Conservation (phyloP, 768 basidiomycete genomes). For the Lentinus tigrinus region DNA sequence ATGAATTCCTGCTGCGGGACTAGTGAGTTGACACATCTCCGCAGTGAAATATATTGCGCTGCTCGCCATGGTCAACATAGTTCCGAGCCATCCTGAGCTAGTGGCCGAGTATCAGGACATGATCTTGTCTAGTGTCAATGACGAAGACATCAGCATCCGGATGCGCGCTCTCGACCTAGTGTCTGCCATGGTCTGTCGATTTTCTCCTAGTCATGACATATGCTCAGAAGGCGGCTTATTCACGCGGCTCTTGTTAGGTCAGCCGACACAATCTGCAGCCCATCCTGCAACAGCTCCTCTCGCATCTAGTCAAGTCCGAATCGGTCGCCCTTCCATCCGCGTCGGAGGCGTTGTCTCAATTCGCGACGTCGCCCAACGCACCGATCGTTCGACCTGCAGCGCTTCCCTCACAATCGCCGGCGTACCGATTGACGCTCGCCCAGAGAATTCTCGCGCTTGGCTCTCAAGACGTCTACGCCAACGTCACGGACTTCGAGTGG, state of each 20-base stretch:
- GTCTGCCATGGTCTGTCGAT: conserved; percentile 76
- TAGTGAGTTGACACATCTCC: conserved; percentile 3
- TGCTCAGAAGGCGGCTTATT: background rate
- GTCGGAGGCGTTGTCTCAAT: conserved; percentile 48
- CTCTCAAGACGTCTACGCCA: conserved; percentile 79
- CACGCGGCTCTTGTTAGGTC: conserved; percentile 49
- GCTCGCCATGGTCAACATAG: conserved; percentile 93
- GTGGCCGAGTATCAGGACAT: conserved; percentile 90
- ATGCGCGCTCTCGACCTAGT: conserved; percentile 94
- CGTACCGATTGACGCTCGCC: conserved; percentile 83
- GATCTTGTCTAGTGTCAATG: conserved; percentile 85
- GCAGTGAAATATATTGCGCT: conserved; percentile 98
- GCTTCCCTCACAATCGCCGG: conserved; percentile 66
- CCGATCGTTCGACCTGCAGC: conserved; percentile 22
- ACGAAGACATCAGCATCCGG: conserved; percentile 92
- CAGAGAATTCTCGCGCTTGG: conserved; percentile 86
- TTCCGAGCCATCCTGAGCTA: conserved; percentile 86
- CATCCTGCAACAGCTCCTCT: conserved; percentile 86
- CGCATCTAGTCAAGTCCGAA: conserved; percentile 73
- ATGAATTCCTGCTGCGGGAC: background rate
- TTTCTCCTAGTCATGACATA: background rate
- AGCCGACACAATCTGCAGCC: conserved; percentile 82
- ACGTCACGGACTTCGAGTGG: conserved; percentile 95
- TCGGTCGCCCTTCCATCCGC: conserved; percentile 56
- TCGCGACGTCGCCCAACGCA: conserved; percentile 45